These are phyloP conservation scores for Xylariaceae sp. DNA, from an alignment of 2,329 filamentous ascomycete species.

Conservation along the genomic window DNA sequence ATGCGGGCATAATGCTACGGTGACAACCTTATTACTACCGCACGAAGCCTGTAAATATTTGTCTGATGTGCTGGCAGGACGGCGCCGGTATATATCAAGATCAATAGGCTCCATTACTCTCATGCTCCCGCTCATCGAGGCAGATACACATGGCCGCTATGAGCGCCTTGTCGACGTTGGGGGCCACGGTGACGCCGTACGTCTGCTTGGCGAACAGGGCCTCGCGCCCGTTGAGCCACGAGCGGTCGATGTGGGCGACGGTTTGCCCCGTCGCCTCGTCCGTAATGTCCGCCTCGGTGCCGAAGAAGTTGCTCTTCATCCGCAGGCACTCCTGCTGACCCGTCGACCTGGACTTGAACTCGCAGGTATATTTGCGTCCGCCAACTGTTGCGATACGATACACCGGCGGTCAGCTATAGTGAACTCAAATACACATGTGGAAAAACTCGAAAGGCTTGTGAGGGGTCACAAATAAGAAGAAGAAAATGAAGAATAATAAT, in stretches of 20 bases:
- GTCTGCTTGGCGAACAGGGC: slow-evolving; percentile 58
- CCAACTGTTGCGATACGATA: slow-evolving; percentile 35
- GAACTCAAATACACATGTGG: too few species aligned
- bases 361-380: slow-evolving; percentile 49
- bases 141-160: slow-evolving; percentile 63
- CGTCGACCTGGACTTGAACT: slow-evolving; percentile 45
- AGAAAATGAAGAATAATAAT: neutral
- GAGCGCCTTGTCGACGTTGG: slow-evolving; percentile 60
- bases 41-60: too few species aligned
- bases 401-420: too few species aligned
- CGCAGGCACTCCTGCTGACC: slow-evolving; percentile 41
- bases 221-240: slow-evolving; percentile 52
- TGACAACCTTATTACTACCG: too few species aligned
- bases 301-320: slow-evolving; percentile 59
- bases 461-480: neutral
- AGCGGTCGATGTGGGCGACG: slow-evolving; percentile 55
- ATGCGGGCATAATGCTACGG: too few species aligned
- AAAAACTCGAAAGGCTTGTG: too few species aligned
- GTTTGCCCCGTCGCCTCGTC: slow-evolving; percentile 43
- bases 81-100: neutral
- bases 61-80: too few species aligned
- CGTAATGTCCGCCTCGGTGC: slow-evolving; percentile 52
- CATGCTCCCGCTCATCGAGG: slow-evolving; percentile 58
- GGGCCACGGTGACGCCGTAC: slow-evolving; percentile 58
- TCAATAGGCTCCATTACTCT: slow-evolving; percentile 21